A percentile compares a stretch with the other conserved stretches of the same genome.
phyloP scores from a whole-genome alignment of 1,139 yeast species.

The Zygoascus sp. region DNA sequence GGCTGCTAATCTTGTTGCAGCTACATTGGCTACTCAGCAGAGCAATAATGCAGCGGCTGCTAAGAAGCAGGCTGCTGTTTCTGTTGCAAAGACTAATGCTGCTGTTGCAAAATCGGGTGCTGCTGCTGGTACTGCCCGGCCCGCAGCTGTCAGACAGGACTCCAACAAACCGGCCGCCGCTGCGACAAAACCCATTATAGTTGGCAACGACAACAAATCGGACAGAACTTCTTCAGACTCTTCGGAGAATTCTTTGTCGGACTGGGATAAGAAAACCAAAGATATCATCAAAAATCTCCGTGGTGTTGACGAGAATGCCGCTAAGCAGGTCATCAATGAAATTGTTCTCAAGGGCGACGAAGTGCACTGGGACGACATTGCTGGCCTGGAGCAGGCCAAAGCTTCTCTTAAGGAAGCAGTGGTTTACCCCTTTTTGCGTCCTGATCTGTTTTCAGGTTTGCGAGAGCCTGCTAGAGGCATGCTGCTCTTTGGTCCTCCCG shows the following conservation, averaged over 20 bases:
- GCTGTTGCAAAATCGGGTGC: background rate
- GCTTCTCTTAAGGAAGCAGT: slow-evolving; percentile 91
- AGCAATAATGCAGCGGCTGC: background rate
- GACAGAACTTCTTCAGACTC: background rate
- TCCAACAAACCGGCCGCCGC: slow-evolving; percentile 8
- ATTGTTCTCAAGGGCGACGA: slow-evolving; percentile 93
- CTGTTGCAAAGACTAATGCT: background rate
- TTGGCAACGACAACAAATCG: background rate
- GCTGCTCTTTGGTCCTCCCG: slow-evolving; percentile 96
- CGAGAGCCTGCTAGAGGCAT: slow-evolving; percentile 96
- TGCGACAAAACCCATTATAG: slow-evolving; percentile 5
- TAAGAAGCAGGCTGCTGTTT: too few species aligned
- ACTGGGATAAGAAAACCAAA: slow-evolving; percentile 9
- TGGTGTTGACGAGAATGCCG: slow-evolving; percentile 61
- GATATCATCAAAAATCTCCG: slow-evolving; percentile 31
- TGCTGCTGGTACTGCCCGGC: too few species aligned
- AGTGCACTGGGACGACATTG: slow-evolving; percentile 95
- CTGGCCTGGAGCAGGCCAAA: slow-evolving; percentile 88
- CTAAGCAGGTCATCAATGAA: slow-evolving; percentile 82
- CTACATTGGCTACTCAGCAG: background rate
- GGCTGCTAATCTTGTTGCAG: background rate
- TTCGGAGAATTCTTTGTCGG: slow-evolving; percentile 2
- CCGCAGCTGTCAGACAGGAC: background rate
- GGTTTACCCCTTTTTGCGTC: slow-evolving; percentile 90
- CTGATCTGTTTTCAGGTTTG: slow-evolving; percentile 85